These are phyloP conservation scores for Fusarium tuaranense DNA, from an alignment of 2,329 filamentous ascomycete genomes.

Conservation along the genomic window DNA sequence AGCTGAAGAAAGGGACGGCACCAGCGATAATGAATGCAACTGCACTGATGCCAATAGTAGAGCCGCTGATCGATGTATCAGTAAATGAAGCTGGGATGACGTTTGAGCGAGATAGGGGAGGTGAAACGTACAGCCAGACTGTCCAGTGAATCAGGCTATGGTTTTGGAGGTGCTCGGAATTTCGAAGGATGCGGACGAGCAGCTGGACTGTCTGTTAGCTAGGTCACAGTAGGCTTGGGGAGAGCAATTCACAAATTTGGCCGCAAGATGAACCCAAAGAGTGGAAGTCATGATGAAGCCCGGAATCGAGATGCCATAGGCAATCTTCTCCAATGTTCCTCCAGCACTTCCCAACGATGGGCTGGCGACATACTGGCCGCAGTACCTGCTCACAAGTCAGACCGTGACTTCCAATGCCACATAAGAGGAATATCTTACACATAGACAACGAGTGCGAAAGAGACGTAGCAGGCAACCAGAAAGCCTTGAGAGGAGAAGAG, in stretches of 20 bases:
- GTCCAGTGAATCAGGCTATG: conserved; percentile 42
- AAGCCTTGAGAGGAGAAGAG: conserved; percentile 30
- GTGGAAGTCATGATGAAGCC: conserved; percentile 43
- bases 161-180: conserved; percentile 40
- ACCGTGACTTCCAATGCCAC: background rate
- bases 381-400: conserved; percentile 46
- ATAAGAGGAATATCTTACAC: conserved; percentile 5
- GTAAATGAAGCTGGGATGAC: background rate
- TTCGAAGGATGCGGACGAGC: conserved; percentile 41
- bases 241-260: conserved; percentile 26
- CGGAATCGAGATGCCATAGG: conserved; percentile 40
- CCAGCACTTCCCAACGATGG: conserved; percentile 53
- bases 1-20: conserved; percentile 43
- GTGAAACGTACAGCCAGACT: conserved; percentile 40
- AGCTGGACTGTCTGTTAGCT: conserved; percentile 23
- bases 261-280: conserved; percentile 41
- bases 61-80: conserved; percentile 11
- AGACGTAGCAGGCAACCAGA: conserved; percentile 26
- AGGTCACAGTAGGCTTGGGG: background rate
- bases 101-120: background rate
- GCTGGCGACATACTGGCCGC: conserved; percentile 56
- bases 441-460: conserved; percentile 33
- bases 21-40: conserved; percentile 36
- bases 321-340: conserved; percentile 36
- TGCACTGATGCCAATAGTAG: conserved; percentile 34